Base-by-base conservation (phyloP, 192 early-diverging fungal species). In the Coemansia sp. region DNA sequence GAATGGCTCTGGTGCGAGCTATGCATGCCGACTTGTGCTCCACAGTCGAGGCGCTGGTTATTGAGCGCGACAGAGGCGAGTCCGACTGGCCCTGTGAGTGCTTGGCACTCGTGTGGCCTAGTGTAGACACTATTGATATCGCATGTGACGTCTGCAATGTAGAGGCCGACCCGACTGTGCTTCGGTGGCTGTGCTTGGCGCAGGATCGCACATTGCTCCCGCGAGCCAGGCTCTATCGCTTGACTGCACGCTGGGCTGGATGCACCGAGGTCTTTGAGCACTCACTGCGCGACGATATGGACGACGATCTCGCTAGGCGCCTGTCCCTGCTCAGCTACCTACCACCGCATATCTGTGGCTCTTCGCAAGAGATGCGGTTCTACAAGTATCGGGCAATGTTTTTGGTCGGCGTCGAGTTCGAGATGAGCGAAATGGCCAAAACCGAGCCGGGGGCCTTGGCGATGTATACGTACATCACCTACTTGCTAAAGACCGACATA, bases 261-360 rank as follows among this genome's bases (percentile, higher is more conserved):
- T 82, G 73, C 32, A 73, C 64, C 25, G 79, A 82, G 57, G 70
- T 76, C 3, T 82, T 82, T 60, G 79, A 82, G 70, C 79, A 82
- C 27, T 73, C 67, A 11, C 60, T 82, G 14, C 31, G 49, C 10
- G 49, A 19, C 56, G 27, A 54, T 19, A 59, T 82, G 20, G 71
- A 62, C 38, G 43, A 38, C 2, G 70, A 43, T 10, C 67, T 68
- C 19, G 53, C 9, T 12, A 42, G 58, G 41, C 73, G 79, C 20
- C 41, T 76, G 56, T 45, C 60, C 40, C 60, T 82, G 36, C 60
- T 82, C 4, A 60, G 53, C 17, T 45, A 36, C 6, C 59, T 82
- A 25, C 74, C 79, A 10, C 40, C 43, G 24, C 64, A 70, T 29
- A 62, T 62, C 29, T 64, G 57, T 25, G n/a, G 59, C 47, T 37